phyloP scores from a whole-genome alignment of 345 rosid genomes.

The Camelina sativa region DNA sequence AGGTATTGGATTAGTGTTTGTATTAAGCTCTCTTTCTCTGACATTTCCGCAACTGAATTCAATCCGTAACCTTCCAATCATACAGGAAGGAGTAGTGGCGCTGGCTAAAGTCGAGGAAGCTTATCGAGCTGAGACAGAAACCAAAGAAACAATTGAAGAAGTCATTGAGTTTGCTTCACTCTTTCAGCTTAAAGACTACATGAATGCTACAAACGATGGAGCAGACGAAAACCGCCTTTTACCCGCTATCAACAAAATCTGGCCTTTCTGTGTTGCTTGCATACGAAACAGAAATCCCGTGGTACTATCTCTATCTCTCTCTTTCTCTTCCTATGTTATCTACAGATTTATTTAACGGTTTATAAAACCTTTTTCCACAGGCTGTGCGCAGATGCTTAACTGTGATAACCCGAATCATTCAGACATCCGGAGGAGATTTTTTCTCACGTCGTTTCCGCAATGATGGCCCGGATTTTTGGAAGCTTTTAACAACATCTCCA shows the following conservation, averaged over 20 bases:
- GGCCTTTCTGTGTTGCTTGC: slow-evolving; percentile 85
- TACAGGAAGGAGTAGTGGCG: slow-evolving; percentile 68
- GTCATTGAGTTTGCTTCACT: slow-evolving; percentile 57
- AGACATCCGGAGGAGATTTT: slow-evolving; percentile 90
- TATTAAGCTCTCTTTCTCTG: slow-evolving; percentile 18
- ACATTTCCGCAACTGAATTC: not conserved
- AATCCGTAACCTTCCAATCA: slow-evolving; percentile 15
- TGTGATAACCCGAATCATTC: slow-evolving; percentile 61
- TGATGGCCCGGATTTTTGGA: slow-evolving; percentile 84
- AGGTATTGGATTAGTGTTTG: slow-evolving; percentile 51
- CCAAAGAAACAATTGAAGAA: slow-evolving; percentile 74
- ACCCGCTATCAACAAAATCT: slow-evolving; percentile 88
- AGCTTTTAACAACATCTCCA: slow-evolving; percentile 71
- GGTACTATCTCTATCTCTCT: slow-evolving; percentile 48
- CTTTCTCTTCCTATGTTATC: not conserved
- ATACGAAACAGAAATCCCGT: slow-evolving; percentile 63
- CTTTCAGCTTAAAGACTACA: slow-evolving; percentile 65
- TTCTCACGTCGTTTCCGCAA: slow-evolving; percentile 84
- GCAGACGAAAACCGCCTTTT: slow-evolving; percentile 82
- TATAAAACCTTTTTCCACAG: slow-evolving; percentile 46
- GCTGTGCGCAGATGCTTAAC: slow-evolving; percentile 65
- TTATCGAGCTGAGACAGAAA: slow-evolving; percentile 63
- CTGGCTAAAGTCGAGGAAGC: slow-evolving; percentile 89
- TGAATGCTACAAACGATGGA: slow-evolving; percentile 66
- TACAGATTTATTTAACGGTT: not conserved